Evolutionary conservation across 768 basidiomycete species (phyloP).

Genomic region (Suillus plorans): DNA sequence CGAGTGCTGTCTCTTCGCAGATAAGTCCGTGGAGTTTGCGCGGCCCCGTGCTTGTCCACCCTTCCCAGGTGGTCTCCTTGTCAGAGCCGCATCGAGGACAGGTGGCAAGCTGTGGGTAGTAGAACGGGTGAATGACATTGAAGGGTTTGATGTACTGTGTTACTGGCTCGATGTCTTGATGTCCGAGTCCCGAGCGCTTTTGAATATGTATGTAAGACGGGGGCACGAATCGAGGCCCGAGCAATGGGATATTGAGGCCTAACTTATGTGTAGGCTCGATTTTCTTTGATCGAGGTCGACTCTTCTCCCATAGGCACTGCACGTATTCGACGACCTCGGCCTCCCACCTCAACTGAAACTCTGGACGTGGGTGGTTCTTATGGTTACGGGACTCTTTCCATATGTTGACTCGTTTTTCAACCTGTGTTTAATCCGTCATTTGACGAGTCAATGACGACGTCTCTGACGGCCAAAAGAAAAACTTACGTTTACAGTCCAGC

Average conservation of each 20-base stretch:
- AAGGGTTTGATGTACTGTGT: background rate
- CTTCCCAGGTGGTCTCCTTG: background rate
- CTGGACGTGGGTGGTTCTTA: constrained; percentile 3
- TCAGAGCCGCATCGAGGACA: too few species aligned
- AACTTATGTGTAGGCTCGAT: background rate
- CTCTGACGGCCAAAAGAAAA: background rate
- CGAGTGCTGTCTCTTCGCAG: background rate
- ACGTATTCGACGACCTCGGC: constrained; percentile 23
- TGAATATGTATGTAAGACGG: constrained; percentile 14
- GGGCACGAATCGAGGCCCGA: constrained; percentile 24
- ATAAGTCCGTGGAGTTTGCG: background rate
- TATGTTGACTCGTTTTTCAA: background rate
- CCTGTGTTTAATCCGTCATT: background rate
- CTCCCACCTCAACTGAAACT: constrained; percentile 21
- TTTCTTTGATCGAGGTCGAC: constrained; percentile 8
- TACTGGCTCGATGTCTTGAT: background rate
- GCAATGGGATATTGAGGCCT: constrained; percentile 13
- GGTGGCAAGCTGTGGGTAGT: too few species aligned
- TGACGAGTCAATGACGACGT: background rate
- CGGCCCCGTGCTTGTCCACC: background rate
- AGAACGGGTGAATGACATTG: too few species aligned
- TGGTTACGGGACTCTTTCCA: constrained; percentile 1
- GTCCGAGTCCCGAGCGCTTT: background rate
- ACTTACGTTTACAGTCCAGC: constrained; percentile 1
- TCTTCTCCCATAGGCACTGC: constrained; percentile 11